Percentiles rank a stretch among this genome's conserved stretches.
These are phyloP conservation scores for Fusarium sulawesiense DNA, from an alignment of 2,329 filamentous ascomycete species.

Conservation along the genomic window DNA sequence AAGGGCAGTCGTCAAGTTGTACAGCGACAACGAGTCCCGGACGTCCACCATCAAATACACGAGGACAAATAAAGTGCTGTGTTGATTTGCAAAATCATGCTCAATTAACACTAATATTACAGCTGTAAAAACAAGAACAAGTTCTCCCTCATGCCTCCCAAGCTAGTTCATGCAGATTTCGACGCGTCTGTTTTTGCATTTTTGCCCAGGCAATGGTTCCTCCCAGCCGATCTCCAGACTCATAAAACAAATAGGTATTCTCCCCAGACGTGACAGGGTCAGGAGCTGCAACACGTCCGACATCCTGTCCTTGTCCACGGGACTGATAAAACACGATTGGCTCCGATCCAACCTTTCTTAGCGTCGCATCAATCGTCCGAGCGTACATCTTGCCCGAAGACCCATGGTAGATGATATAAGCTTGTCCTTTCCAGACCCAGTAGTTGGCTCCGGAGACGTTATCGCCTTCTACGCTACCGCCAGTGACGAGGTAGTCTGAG, in stretches of 20 bases:
- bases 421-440: constrained; percentile 22
- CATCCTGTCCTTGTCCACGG: constrained; percentile 8
- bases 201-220: constrained; percentile 26
- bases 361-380: constrained; percentile 26
- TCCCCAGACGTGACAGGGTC: not conserved
- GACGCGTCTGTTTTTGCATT: not conserved
- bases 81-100: not conserved
- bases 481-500: constrained; percentile 16
- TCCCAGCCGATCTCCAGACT: constrained; percentile 1
- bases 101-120: not conserved
- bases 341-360: constrained; percentile 16
- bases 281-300: constrained; percentile 16
- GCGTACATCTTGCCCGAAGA: constrained; percentile 16
- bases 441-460: constrained; percentile 26
- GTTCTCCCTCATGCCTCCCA: not conserved
- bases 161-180: accelerated
- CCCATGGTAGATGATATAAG: constrained; percentile 24
- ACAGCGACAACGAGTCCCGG: no score
- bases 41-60: accelerated
- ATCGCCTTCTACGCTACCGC: not conserved
- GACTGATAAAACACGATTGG: constrained; percentile 22
- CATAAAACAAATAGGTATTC: constrained; percentile 24
- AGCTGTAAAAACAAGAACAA: accelerated
- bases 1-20: no score
- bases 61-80: accelerated